Evolutionary conservation across 805 yeast genomes (phyloP).

Genomic region (Ogataea naganishii): DNA sequence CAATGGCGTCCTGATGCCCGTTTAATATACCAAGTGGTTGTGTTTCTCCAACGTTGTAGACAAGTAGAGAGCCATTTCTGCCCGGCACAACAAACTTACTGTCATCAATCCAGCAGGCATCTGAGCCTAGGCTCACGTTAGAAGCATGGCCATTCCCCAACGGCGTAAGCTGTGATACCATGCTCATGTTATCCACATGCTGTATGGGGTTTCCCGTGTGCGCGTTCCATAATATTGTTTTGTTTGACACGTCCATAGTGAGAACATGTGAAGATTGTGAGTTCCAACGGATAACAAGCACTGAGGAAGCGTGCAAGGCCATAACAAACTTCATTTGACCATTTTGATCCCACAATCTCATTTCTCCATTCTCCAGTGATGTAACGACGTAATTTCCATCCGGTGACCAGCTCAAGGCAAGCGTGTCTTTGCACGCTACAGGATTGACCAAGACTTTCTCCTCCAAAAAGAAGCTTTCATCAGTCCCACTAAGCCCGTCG

Average conservation of each 20-base stretch:
- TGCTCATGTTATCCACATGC: constrained; percentile 29
- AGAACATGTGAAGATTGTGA: constrained; percentile 42
- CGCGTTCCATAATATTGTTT: constrained; percentile 60
- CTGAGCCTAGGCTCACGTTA: constrained; percentile 30
- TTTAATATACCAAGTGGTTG: constrained; percentile 40
- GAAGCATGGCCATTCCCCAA: neutral
- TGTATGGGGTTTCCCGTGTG: constrained; percentile 40
- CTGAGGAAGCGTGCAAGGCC: constrained; percentile 44
- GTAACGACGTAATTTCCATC: constrained; percentile 55
- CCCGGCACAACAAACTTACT: constrained; percentile 67
- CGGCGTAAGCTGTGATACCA: constrained; percentile 2
- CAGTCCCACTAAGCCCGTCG: constrained; percentile 4
- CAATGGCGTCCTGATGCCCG: constrained; percentile 61
- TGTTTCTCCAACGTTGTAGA: constrained; percentile 41
- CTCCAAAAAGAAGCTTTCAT: constrained; percentile 3
- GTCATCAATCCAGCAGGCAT: constrained; percentile 68
- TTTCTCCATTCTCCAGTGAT: constrained; percentile 60
- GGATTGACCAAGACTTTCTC: constrained; percentile 15
- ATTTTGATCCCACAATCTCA: constrained; percentile 69
- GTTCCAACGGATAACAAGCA: constrained; percentile 56
- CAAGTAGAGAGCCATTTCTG: constrained; percentile 39
- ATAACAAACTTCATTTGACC: constrained; percentile 56
- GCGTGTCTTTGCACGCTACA: constrained; percentile 14
- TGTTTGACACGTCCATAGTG: constrained; percentile 49
- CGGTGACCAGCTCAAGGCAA: constrained; percentile 52